Evolutionary conservation across 2,329 filamentous ascomycete genomes (phyloP).

Genomic region (Lasiodiplodia sp.): DNA sequence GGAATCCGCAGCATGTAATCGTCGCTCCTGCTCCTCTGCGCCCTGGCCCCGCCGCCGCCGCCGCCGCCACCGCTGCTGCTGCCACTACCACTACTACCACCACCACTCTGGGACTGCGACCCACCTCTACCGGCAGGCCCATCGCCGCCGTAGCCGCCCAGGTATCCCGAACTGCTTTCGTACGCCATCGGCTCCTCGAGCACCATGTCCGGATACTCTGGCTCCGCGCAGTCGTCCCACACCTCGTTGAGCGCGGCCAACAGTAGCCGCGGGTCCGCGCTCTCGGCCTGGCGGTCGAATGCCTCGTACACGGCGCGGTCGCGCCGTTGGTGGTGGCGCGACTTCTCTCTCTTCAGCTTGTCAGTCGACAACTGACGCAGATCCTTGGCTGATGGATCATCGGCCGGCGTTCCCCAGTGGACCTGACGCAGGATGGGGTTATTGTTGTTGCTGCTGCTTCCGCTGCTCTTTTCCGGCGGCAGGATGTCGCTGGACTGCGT

Average conservation of each 20-base stretch:
- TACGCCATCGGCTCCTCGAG: conserved; percentile 13
- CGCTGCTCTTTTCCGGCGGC: not conserved
- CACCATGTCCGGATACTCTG: conserved; percentile 29
- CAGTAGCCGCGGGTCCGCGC: conserved; percentile 1
- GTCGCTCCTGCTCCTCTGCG: conserved; percentile 2
- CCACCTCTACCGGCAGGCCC: too few relatives aligned
- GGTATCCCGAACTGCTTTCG: not conserved
- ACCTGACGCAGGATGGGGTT: conserved; percentile 13
- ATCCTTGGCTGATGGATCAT: too few relatives aligned
- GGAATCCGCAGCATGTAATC: conserved; percentile 20
- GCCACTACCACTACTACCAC: too few relatives aligned
- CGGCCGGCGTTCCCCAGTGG: conserved; percentile 8
- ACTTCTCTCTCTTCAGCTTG: not conserved
- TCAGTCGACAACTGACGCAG: not conserved
- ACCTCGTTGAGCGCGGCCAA: conserved; percentile 25
- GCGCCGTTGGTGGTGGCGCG: conserved; percentile 8
- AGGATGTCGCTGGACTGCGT: not conserved
- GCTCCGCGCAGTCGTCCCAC: conserved; percentile 15
- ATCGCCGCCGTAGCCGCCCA: not conserved
- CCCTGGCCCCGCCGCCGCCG: not conserved
- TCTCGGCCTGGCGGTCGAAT: not conserved
- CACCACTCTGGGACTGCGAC: too few relatives aligned
- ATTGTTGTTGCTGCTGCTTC: not conserved
- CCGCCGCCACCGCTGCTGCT: not conserved
- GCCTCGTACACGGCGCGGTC: conserved; percentile 27